Evolutionary conservation across 1,284 basidiomycete species (phyloP), one percentile per base, ranked within the genome.

Genomic region (Melampsora larici-populina): DNA sequence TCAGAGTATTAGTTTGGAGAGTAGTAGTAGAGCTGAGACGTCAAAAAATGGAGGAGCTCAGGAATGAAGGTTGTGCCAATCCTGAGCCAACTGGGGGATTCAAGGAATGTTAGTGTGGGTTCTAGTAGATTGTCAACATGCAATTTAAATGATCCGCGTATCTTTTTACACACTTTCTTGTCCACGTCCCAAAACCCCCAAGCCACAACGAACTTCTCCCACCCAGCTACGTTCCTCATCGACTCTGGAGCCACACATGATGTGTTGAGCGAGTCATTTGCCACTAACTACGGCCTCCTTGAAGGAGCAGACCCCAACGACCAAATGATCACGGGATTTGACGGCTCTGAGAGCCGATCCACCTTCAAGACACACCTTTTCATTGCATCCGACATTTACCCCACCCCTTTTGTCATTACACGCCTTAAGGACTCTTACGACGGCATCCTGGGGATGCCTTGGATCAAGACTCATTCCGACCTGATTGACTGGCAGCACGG

Each of bases 181-280:
- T n/a, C n/a, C n/a, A n/a, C n/a, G n/a, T n/a, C n/a, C n/a, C n/a
- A n/a, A n/a, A 36, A n/a, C n/a, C n/a, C n/a, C n/a, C n/a, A 4
- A 4, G 36, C 36, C 33, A 15, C 36, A 40, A 31, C 65, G 9
- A 8, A 21, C 17, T 40, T 36, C 15, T 46, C 65, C 24, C 49
- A 40, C 40, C 26, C n/a, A 1, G 18, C 63, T 29, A 36, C 63
- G 4, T 65, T 65, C 13, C 33, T 67, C 36, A 67, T 67, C 26
- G 65, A 67, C 15, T 67, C 65, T 1, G 65, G 65, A 1, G 65
- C 65, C 17, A 67, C 65, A 8, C 65, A n/a, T n/a, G n/a, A n/a
- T n/a, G n/a, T n/a, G n/a, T n/a, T n/a, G n/a, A n/a, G n/a, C n/a
- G n/a, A n/a, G 11, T 67, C 65, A 24, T 67, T 21, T 29, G 65